Evolutionary conservation across 2,329 filamentous ascomycete genomes (phyloP), one percentile per base, ranked within the genome.

Genomic region (Lecanoromycetidae sp.): DNA sequence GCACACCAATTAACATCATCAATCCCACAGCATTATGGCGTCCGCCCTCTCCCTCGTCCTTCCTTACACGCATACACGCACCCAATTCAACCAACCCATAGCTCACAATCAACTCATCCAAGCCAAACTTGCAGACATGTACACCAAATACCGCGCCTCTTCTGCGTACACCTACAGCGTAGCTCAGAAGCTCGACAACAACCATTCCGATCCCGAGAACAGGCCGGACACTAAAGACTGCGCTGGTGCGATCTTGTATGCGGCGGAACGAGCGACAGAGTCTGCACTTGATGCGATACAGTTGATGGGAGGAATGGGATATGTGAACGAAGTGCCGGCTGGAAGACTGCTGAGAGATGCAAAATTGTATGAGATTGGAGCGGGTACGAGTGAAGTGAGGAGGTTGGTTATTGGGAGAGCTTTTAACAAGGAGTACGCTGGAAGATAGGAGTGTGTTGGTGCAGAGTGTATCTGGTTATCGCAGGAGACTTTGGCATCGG

Each of bases 111-210:
- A 98, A 65, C 74, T 96, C 53, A 75, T 96, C 19, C 91, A 96
- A 66, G 90, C 85, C 48, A 90, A 88, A 61, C 74, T 96, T 37
- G 87, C 91, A 47, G 88, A 96, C 63, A 95, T 98, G 88, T 93
- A 96, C 68, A 95, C 87, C 39, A 94, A 94, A 65, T 76, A 91
- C 50, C 82, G 85, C 58, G 87, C 84, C 9, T 80, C 82, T 13
- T 72, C 80, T n/a, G 76, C 87, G 2, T 95, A 94, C 66, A 96
- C 90, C 0, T 94, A 94, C 60, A 69, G 74, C 30, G 88, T 88
- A 0, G 91, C 91, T 3, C 74, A 76, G 38, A 74, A 76, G 2
- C 82, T 54, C 22, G 52, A 54, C 33, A n/a, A n/a, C 22, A 17
- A 20, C 25, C 39, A 46, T 25, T 27, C 95, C 17, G 90, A 95